Evolutionary conservation across 495 filamentous ascomycete genomes (phyloP), one percentile per base, ranked within the genome.

Genomic region (Tuber aestivum): DNA sequence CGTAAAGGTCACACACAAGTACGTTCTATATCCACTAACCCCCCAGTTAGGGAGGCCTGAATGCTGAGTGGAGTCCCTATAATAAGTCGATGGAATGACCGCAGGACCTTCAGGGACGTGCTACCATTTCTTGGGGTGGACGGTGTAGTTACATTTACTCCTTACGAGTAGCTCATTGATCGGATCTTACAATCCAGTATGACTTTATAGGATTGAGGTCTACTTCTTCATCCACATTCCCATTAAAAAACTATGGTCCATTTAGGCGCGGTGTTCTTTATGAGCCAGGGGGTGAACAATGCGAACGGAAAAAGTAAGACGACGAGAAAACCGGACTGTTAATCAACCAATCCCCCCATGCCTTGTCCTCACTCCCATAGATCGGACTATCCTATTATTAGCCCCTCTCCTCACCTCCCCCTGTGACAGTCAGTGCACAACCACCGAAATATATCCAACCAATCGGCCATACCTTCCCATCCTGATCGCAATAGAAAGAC

Each of bases 11-110:
- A 21, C 16, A 35, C 41, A 72, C 65, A 27, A 74, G 69, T 75
- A 65, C 48, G 72, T 78, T 16, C 23, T 68, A 18, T 45, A 8
- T 12, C 6, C 23, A 37, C 41, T 35, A 16, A 65, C 12, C 56
- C 27, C 14, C 35, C 16, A 14, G 2, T 5, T 20, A 35, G 27
- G 56, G 18, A 65, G 18, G 3, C 2, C 27, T 7, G 27, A 35
- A 65, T 65, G 27, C 56, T 65, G 35, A 65, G 27, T 35, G 35
- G 18, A 48, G 69, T 69, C 68, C 7, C 27, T 41, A n/a, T 16
- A 42, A 71, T 21, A 38, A 78, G 76, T 41, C 42, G 71, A 37
- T 70, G 70, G 56, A 41, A 72, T n/a, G 38, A 78, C 32, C n/a
- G 41, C 12, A 50, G 41, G n/a, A 21, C 65, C 16, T 61, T 79